Evolutionary conservation across 495 filamentous ascomycete species (phyloP), one percentile per base, ranked within the genome.

Genomic region (Neurospora sublineolata): DNA sequence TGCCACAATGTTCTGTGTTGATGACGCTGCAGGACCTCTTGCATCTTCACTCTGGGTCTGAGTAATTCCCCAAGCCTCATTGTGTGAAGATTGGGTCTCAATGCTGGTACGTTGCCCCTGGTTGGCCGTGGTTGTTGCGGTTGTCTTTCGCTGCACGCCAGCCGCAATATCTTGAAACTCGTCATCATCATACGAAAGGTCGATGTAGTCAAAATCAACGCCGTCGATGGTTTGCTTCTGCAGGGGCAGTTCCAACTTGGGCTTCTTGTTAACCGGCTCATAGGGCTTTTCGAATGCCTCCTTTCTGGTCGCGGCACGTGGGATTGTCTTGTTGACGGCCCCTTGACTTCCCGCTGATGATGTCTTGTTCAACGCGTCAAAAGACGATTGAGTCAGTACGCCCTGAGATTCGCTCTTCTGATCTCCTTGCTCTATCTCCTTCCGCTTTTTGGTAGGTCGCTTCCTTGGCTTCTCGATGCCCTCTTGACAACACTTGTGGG

Each of bases 401-500:
- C 52, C 30, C 52, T 33, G 52, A 18, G 52, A 33, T 1, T 68
- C 70, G 6, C 38, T 18, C 6, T 38, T 67, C 2, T 75, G 67
- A 1, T 71, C 70, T 0, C 14, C 36, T 23, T 60, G 60, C 30
- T 41, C 52, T 0, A 20, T 36, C 16, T 37, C 60, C 8, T 69
- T 74, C 37, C 75, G 76, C 30, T 75, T 75, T 71, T 76, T 82
- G 37, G 76, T 85, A n/a, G 81, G 78, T 1, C 82, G 79, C 72
- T 90, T 93, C 8, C 90, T 89, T 39, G 88, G 90, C 70, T 92
- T 96, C 39, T 94, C 90, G 6, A 95, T 76, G 2, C 94, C 94
- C 67, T 97, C 92, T n/a, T 87, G 88, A 78, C 95, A 99, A 76
- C 95, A 99, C 41, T 88, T 80, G 75, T 99, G 95, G 16, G 75